Conservation (phyloP, 495 filamentous ascomycete genomes). For the Podospora australis region DNA sequence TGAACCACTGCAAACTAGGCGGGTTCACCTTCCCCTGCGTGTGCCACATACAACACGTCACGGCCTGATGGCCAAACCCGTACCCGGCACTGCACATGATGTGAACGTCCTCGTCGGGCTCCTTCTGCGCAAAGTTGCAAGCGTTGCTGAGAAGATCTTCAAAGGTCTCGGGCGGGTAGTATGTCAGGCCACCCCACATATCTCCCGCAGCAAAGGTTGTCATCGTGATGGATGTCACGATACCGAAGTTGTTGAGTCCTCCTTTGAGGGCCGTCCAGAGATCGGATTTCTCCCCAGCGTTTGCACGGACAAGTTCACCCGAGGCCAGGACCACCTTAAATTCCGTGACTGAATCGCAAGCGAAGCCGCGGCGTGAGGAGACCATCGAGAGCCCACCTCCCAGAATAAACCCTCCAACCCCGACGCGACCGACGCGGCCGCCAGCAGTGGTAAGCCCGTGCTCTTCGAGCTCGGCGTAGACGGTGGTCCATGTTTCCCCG, state of each 20-base stretch:
- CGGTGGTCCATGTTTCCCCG: slow-evolving; percentile 17
- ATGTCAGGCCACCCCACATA: slow-evolving; percentile 16
- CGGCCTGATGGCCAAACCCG: neutral
- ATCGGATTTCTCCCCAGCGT: slow-evolving; percentile 32
- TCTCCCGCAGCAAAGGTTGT: slow-evolving; percentile 15
- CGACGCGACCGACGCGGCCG: slow-evolving; percentile 31
- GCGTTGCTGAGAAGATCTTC: neutral
- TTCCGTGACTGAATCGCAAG: slow-evolving; percentile 38
- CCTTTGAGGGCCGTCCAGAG: slow-evolving; percentile 48
- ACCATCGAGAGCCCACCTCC: slow-evolving; percentile 47
- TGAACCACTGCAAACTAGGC: neutral
- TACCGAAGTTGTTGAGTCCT: slow-evolving; percentile 46
- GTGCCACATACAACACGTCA: neutral
- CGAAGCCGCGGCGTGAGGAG: slow-evolving; percentile 32
- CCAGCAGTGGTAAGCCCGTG: slow-evolving; percentile 32
- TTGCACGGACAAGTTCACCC: slow-evolving; percentile 40
- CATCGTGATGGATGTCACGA: slow-evolving; percentile 41
- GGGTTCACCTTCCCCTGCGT: neutral
- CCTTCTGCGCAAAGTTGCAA: neutral
- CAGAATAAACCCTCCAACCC: slow-evolving; percentile 47
- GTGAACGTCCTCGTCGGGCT: neutral
- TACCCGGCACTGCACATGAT: neutral
- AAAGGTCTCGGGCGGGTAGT: neutral
- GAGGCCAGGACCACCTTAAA: slow-evolving; percentile 43
- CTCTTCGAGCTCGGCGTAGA: slow-evolving; percentile 40